Conservation (phyloP, 2,329 filamentous ascomycete species). For the Albophoma yamanashiensis region DNA sequence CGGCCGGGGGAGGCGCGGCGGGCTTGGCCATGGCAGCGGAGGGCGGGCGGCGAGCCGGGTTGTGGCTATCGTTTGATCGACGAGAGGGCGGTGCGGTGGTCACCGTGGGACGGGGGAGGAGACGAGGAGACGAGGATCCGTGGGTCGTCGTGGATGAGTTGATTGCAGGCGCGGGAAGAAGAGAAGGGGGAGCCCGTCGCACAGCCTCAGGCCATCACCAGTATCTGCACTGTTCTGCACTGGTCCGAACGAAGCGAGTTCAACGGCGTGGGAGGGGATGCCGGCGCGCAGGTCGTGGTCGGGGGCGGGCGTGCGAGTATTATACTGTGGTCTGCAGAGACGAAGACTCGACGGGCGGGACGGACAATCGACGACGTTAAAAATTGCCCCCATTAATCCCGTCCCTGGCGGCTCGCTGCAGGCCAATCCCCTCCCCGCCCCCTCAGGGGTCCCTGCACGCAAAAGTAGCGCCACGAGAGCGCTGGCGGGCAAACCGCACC, state of each 20-base stretch:
- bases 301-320: neutral
- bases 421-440: neutral
- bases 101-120: neutral
- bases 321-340: neutral
- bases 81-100: neutral
- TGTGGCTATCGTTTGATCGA: neutral
- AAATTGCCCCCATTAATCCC: neutral
- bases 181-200: neutral
- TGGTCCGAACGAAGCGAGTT: neutral
- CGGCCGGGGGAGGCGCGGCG: conserved; percentile 8
- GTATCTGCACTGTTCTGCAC: neutral
- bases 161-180: neutral
- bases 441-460: neutral
- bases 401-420: neutral
- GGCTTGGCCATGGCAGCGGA: neutral
- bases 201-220: neutral
- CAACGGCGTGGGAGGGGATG: neutral
- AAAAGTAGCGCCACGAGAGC: neutral
- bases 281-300: neutral
- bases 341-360: neutral
- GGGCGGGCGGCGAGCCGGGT: neutral
- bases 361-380: neutral
- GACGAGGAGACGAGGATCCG: neutral
- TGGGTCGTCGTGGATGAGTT: neutral
- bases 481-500: neutral